Percentiles rank a stretch among this genome's conserved stretches.
phyloP scores from a whole-genome alignment of 352 stramenopile genomes.

The Peronospora belbahrii region DNA sequence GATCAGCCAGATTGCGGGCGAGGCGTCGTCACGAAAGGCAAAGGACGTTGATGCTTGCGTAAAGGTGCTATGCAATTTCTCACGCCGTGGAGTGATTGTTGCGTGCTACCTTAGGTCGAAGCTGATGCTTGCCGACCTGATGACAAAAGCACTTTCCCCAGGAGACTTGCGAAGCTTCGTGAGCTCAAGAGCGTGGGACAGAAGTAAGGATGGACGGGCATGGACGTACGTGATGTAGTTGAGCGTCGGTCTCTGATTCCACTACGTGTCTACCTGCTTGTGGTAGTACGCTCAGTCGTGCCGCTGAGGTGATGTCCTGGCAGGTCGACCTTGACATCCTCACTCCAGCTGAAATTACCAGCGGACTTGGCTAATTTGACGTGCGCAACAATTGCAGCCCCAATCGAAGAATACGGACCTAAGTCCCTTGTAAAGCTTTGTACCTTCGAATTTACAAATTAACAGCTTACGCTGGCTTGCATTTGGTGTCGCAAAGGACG shows the following conservation, averaged over 20 bases:
- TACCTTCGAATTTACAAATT: neutral
- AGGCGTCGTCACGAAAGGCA: neutral
- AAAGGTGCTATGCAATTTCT: neutral
- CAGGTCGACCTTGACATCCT: slow-evolving; percentile 5
- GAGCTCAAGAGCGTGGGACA: no score
- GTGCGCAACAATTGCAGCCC: neutral
- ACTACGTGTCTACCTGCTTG: slow-evolving; percentile 7
- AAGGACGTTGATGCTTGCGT: neutral
- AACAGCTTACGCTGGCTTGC: neutral
- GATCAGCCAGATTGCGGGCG: neutral
- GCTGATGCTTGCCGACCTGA: no score
- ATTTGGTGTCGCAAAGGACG: neutral
- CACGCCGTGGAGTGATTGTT: neutral
- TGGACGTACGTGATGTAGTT: neutral
- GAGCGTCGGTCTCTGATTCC: neutral
- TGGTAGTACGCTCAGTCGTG: slow-evolving; percentile 1
- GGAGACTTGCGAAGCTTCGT: no score
- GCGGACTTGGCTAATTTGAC: neutral
- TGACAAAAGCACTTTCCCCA: neutral
- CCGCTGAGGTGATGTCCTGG: neutral
- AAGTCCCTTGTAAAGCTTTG: neutral
- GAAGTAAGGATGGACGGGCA: no score
- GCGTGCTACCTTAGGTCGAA: neutral
- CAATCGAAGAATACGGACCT: neutral
- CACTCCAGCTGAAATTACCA: neutral